Percentiles rank a stretch among this genome's conserved stretches.
Evolutionary conservation across 495 filamentous ascomycete species (phyloP).

Genomic region (Trichoderma erinaceum): DNA sequence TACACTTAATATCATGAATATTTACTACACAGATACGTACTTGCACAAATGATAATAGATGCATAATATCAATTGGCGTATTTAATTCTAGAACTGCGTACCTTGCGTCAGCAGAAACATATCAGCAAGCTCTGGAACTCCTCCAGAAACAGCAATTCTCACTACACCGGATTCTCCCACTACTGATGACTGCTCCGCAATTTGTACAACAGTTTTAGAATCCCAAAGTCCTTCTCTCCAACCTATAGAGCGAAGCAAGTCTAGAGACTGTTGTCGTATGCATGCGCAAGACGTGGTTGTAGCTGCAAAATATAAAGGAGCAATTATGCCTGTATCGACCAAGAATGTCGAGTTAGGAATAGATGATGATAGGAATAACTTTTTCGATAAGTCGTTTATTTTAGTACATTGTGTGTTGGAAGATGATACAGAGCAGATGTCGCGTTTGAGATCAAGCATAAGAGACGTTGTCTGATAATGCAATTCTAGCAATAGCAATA

Average conservation of each 20-base stretch:
- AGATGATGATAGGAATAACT: neutral
- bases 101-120: neutral
- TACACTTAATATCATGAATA: no score
- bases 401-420: neutral
- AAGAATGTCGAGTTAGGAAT: neutral
- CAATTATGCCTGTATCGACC: neutral
- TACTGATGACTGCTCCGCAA: neutral
- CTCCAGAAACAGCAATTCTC: neutral
- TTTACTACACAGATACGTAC: no score
- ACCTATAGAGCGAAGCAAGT: neutral
- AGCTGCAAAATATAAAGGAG: neutral
- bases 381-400: neutral
- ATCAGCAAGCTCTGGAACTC: neutral
- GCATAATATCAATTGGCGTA: no score
- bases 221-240: neutral
- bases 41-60: no score
- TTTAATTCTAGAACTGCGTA: no score
- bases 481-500: neutral
- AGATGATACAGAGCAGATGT: neutral
- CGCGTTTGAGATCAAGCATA: neutral
- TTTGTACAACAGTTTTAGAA: neutral
- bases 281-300: neutral
- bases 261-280: neutral
- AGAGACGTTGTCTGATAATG: neutral
- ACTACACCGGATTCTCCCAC: neutral